Base-by-base conservation (phyloP, 441 rosid species). In the Dalechampia spathulata region DNA sequence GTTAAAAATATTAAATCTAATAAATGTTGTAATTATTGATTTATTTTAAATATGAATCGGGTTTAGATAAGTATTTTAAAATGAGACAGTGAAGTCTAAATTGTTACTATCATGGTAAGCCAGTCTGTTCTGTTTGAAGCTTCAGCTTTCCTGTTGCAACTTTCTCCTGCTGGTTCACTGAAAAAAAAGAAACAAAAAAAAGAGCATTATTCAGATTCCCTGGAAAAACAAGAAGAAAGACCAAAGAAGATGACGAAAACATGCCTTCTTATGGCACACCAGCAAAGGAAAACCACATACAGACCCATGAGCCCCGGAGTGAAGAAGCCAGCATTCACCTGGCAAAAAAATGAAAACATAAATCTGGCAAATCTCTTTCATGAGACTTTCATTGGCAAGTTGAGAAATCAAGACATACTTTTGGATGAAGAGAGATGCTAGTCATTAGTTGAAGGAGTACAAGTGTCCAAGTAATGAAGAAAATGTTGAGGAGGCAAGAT, bases 251-350 rank as follows among this genome's bases (percentile, higher is more conserved):
- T 0, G 22, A 5, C 21, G 46, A 57, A 61, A 53, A 11, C 71
- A 34, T 74, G 72, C 99, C 99, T 92, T 68, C 99, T 71, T 46
- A 89, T 86, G 51, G 97, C 99, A 58, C 99, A 92, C 99, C 99
- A 92, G 71, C 99, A 92, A 28, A 92, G 78, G 69, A 86, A 92
- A 30, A 89, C 84, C 41, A 86, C 77, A 62, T 92, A 92, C 13
- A 92, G 97, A 50, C 99, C 99, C 99, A 92, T 92, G 52, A 92
- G 88, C 55, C 94, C 97, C 0, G 97, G 94, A 75, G 95, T 70
- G 72, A 92, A 75, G 82, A 77, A 78, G 43, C 95, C 89, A 6
- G 77, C 78, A 57, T 85, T 83, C 21, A 92, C 77, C 99, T 92
- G 76, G 67, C 10, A 4, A n/a, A n/a, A n/a, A n/a, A n/a, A n/a